Evolutionary conservation across 2,329 filamentous ascomycete species (phyloP), one percentile per base, ranked within the genome.

Genomic region (Talaromyces verruculosus): DNA sequence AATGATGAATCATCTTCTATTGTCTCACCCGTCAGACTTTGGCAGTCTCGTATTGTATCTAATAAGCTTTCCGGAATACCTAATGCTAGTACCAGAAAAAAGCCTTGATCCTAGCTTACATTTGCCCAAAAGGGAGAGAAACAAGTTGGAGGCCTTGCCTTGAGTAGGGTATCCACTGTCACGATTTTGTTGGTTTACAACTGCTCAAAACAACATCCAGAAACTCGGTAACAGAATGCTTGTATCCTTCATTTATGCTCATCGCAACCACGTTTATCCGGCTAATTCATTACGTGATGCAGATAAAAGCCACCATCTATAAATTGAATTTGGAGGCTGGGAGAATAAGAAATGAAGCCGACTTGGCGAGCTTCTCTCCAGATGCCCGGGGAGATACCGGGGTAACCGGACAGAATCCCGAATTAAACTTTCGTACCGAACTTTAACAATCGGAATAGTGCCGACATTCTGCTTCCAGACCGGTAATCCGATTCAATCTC

Each of bases 361-460:
- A 19, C 37, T 58, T 47, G n/a, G 43, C 53, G 51, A 53, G 28
- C 41, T 55, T 41, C 33, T n/a, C 37, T 57, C 51, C 33, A 45
- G 43, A 17, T 25, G 6, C 19, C 45, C 47, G 47, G 35, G 49
- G 47, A 43, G 13, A 41, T 45, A 60, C 35, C 30, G 22, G 17
- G 30, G 5, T 55, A 45, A 3, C 49, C 61, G 61, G 47, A 30
- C 35, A 63, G 61, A 63, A 41, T 41, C 19, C 62, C 51, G 62
- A 17, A 13, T 49, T 49, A 10, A 10, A 49, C 22, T 15, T 28
- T 28, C 22, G 15, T 22, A 28, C 13, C 47, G 6, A 64, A 58
- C 47, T 3, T 13, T 28, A n/a, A 45, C n/a, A 13, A n/a, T 47
- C 39, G 51, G 39, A 41, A n/a, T 33, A 45, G 30, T 17, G 25